Base-by-base conservation (phyloP, 2,329 filamentous ascomycete species). In the Iodosphaeria phyllophila region DNA sequence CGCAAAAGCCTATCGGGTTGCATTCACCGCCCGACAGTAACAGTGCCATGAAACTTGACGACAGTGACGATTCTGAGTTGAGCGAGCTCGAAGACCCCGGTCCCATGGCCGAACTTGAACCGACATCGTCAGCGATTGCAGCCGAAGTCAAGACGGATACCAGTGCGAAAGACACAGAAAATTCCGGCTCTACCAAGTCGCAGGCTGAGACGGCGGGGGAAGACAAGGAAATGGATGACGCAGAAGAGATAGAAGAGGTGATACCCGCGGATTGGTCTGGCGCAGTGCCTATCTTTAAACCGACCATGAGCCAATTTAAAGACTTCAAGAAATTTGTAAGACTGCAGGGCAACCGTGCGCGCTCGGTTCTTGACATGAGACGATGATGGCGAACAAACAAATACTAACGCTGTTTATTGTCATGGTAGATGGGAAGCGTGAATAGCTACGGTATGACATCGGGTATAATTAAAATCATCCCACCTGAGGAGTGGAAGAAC, bases 361-460 rank as follows among this genome's bases (percentile, higher is more conserved):
- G 27, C n/a, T n/a, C n/a, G n/a, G n/a, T 9, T 18, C 18, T 31
- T 27, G 25, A 17, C 16, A 16, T 28, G 8, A 21, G 12, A 2
- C 8, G 15, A 23, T 26, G 13, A n/a, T n/a, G n/a, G n/a, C n/a
- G n/a, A n/a, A n/a, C n/a, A n/a, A n/a, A n/a, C n/a, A n/a, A n/a
- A 8, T 33, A 31, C 46, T 50, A 33, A 49, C 44, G 28, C 26
- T 36, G 24, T 19, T 5, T n/a, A n/a, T n/a, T n/a, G n/a, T n/a
- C n/a, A 21, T 11, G 30, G 16, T 32, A 74, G 68, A 73, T 74
- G 61, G 69, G 73, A 43, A 84, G 80, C 50, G 70, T 98, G 32
- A 80, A 98, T 48, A 69, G 72, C 35, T 92, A 92, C 47, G 89
- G 89, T 40, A 98, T 98, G 89, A 80, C 82, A 51, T 89, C 83